Base-by-base conservation (phyloP, 2,329 filamentous ascomycete genomes). In the Pseudogymnoascus sp. region DNA sequence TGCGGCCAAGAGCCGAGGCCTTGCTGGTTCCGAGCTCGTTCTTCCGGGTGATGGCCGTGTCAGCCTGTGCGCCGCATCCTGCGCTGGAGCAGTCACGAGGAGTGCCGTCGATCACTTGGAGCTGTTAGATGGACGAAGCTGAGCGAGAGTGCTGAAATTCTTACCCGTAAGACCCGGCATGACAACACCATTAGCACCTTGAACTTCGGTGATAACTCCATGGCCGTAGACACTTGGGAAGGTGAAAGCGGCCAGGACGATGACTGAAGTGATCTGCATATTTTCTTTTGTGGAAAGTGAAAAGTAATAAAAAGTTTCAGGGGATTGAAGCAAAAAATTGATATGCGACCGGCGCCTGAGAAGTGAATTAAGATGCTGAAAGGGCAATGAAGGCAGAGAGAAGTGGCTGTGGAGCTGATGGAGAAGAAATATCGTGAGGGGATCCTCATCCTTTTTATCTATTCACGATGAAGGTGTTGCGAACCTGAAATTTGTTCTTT, bases 11-110 rank as follows among this genome's bases (percentile, higher is more conserved):
- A 59, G 86, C 78, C 35, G 78, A 79, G 36, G 82, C 83, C 66
- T 79, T 77, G 68, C 74, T 76, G 58, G 75, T 79, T 39, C 75
- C 74, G 62, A 88, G 78, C 74, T 88, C 85, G 10, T 76, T 73
- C 63, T 81, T 74, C 37, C 85, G 82, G 73, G 88, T 87, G 76
- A 88, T 87, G 72, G 85, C 78, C n/a, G 86, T 88, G 70, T 89
- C 86, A 63, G 81, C 83, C 71, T 88, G 81, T n/a, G 85, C 80
- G 63, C 85, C 86, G 70, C 84, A 88, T 50, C 71, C 65, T 67
- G 85, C 83, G 68, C 76, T 77, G 59, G 81, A 77, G 72, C 85
- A 88, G 74, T 88, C 84, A 69, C 86, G 84, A 59, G 85, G 86
- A 64, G 85, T 88, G 68, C 84, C 85, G 64, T 88, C 85, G 54